A percentile compares a stretch with the other conserved stretches of the same genome.
Evolutionary conservation across 108 stramenopile species (phyloP).

Genomic region (Cyclostephanos invisitatus): DNA sequence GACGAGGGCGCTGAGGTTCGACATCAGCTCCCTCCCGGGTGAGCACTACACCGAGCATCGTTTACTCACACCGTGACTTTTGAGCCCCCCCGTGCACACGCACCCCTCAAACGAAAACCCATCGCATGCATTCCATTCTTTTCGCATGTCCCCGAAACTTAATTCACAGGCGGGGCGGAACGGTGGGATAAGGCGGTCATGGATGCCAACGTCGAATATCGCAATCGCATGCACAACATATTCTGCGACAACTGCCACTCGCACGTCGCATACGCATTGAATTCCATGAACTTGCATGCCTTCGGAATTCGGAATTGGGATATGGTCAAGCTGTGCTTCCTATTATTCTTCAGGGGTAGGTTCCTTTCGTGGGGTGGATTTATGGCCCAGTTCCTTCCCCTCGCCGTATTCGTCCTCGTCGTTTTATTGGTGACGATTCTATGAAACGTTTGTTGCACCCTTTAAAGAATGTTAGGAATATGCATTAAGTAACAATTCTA

Average conservation of each 20-base stretch:
- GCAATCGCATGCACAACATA: slow-evolving; percentile 93
- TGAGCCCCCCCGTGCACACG: too few relatives aligned
- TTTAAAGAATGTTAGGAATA: neutral
- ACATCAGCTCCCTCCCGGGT: slow-evolving; percentile 42
- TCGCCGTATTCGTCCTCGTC: slow-evolving; percentile 50
- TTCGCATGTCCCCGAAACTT: slow-evolving; percentile 2
- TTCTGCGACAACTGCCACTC: slow-evolving; percentile 98
- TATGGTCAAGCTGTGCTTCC: slow-evolving; percentile 93
- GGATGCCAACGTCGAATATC: slow-evolving; percentile 85
- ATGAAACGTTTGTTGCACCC: slow-evolving; percentile 13
- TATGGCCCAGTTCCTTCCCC: slow-evolving; percentile 69
- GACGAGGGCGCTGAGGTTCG: slow-evolving; percentile 61
- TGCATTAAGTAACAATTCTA: neutral
- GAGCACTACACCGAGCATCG: neutral
- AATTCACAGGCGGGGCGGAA: slow-evolving; percentile 47
- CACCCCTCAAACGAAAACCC: too few relatives aligned
- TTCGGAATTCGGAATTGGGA: slow-evolving; percentile 82
- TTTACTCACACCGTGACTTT: too few relatives aligned
- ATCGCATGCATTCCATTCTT: neutral
- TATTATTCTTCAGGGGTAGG: slow-evolving; percentile 86
- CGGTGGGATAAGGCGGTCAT: slow-evolving; percentile 86
- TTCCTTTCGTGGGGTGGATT: slow-evolving; percentile 67
- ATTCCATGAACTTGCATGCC: slow-evolving; percentile 67
- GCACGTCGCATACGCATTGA: slow-evolving; percentile 93
- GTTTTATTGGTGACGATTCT: slow-evolving; percentile 32